Evolutionary conservation across 1,139 yeast species (phyloP), one percentile per base, ranked within the genome.

Genomic region (Nadsonia starkeyi-henricii): DNA sequence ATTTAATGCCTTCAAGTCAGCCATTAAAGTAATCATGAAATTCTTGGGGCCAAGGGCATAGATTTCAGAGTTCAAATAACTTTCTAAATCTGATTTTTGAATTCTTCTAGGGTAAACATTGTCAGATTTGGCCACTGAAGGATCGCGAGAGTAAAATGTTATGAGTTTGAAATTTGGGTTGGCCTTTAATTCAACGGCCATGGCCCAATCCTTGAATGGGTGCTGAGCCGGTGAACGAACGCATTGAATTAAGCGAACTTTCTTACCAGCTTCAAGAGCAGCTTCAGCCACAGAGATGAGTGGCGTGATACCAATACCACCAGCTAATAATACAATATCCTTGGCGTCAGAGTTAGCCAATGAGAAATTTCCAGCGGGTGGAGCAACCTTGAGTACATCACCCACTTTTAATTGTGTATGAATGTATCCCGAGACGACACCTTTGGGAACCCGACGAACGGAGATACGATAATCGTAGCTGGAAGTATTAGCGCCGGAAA

Each of bases 261-360:
- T 20, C 17, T 42, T 41, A 23, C 54, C 55, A 20, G 47, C 49
- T 43, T 51, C 52, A 20, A 52, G 47, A 18, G 71, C 71, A 17
- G 64, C 57, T 54, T 74, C 74, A 30, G 73, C 58, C 60, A 79
- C 74, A 9, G 83, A 66, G 45, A 78, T 58, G 49, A 78, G 54
- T 42, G 88, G 86, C 2, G 86, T 81, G 50, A 79, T 74, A 54
- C 86, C 88, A 54, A 79, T 78, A 48, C 86, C 88, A 48, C 80
- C 83, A 28, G 77, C 72, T 48, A 78, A 62, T 43, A 79, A 62
- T 2, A 76, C 67, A 20, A 73, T 66, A 23, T 72, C 71, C 28
- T 58, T 53, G 39, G 58, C 57, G 8, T 57, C 51, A 33, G 39
- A 33, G 20, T 66, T 64, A 45, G 65, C 57, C 57, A 72, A 69